Evolutionary conservation across 768 basidiomycete genomes (phyloP).

Genomic region (Kwoniella dendrophila): DNA sequence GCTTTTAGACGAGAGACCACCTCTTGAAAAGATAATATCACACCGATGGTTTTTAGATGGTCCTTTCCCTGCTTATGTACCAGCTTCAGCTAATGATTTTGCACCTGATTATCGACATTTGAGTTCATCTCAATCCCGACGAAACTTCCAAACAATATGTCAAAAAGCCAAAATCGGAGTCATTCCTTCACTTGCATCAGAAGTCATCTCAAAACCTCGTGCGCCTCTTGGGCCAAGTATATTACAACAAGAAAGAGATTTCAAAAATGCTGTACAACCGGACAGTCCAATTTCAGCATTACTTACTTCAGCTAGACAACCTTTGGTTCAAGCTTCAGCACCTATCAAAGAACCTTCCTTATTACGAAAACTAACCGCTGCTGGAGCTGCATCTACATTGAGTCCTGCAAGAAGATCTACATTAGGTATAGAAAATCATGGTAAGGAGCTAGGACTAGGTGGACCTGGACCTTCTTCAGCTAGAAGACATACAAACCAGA

Average conservation of each 20-base stretch:
- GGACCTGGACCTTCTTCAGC: conserved; percentile 25
- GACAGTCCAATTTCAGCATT: conserved; percentile 91
- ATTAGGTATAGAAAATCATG: conserved; percentile 23
- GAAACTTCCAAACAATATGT: conserved; percentile 69
- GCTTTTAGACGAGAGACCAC: conserved; percentile 67
- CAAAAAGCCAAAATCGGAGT: conserved; percentile 43
- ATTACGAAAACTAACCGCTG: conserved; percentile 48
- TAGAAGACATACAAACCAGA: conserved; percentile 5
- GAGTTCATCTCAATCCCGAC: conserved; percentile 67
- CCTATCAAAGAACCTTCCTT: conserved; percentile 51
- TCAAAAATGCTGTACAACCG: conserved; percentile 92
- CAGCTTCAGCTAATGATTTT: conserved; percentile 72
- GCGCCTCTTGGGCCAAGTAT: conserved; percentile 50
- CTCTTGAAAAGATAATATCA: conserved; percentile 78
- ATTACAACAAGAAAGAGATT: conserved; percentile 75
- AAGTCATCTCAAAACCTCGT: conserved; percentile 24
- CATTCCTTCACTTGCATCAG: conserved; percentile 35
- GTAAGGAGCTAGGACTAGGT: not conserved
- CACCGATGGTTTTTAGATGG: conserved; percentile 83
- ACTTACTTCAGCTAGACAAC: conserved; percentile 82
- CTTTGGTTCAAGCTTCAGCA: conserved; percentile 67
- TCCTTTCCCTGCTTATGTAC: conserved; percentile 77
- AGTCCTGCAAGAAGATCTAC: conserved; percentile 51
- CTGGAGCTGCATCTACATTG: conserved; percentile 64
- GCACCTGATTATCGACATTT: conserved; percentile 73